Conservation (phyloP, 306 rosid genomes). For the Inga oerstediana region DNA sequence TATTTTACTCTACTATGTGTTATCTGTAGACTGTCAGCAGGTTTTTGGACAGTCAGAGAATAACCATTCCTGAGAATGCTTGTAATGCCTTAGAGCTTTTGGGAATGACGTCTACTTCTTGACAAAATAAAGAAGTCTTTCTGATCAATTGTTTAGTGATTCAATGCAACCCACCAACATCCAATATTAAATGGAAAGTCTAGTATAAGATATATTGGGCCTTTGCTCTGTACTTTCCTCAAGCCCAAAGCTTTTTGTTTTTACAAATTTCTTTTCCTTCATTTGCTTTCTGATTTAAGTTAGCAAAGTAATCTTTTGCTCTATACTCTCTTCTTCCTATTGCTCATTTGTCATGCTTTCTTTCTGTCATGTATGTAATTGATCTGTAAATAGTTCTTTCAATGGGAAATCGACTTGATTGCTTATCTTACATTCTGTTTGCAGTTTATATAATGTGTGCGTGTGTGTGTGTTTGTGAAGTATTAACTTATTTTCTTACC, state of each 20-base stretch:
- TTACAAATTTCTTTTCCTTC: neutral
- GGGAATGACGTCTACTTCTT: neutral
- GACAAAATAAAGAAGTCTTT: neutral
- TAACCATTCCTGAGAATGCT: neutral
- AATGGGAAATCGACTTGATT: neutral
- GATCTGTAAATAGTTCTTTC: constrained; percentile 22
- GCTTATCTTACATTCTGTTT: constrained; percentile 2
- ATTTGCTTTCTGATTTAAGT: neutral
- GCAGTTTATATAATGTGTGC: neutral
- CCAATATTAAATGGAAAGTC: neutral
- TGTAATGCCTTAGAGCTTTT: neutral
- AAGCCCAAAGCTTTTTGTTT: neutral
- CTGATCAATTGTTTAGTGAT: neutral
- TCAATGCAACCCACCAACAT: neutral
- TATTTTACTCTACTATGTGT: neutral
- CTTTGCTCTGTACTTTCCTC: neutral
- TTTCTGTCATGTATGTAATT: neutral
- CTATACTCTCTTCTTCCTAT: neutral
- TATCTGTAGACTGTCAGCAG: neutral
- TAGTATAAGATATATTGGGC: neutral
- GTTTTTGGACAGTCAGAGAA: neutral
- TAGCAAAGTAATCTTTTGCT: neutral
- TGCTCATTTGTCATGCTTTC: neutral
- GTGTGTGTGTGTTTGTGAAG: neutral
- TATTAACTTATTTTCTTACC: neutral